Conservation (phyloP, 2,329 filamentous ascomycete species). For the Stagonosporopsis rhizophila region DNA sequence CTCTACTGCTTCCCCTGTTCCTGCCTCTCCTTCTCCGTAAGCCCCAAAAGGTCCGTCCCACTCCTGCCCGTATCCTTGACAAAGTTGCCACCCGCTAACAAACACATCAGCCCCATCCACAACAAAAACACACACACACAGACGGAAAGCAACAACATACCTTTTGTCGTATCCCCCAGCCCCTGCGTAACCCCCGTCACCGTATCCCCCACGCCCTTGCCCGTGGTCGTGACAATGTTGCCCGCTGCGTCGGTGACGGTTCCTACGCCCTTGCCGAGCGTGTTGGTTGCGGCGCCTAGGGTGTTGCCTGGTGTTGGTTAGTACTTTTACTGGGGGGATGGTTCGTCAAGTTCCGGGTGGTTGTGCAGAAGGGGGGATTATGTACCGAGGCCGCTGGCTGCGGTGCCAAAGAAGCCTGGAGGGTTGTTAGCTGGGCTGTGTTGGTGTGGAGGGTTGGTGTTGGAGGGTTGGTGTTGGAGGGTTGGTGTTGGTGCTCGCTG, state of each 20-base stretch:
- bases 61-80: conserved; percentile 40
- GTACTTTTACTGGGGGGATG: neutral
- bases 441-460: neutral
- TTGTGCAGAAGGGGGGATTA: neutral
- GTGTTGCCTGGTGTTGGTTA: conserved; percentile 39
- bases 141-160: conserved; percentile 21
- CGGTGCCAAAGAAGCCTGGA: conserved; percentile 44
- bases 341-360: too few species aligned
- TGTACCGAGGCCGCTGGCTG: conserved; percentile 41
- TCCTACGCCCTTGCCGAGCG: conserved; percentile 43
- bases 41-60: conserved; percentile 32
- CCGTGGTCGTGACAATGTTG: conserved; percentile 40
- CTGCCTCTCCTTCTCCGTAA: conserved; percentile 25
- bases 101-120: conserved; percentile 10
- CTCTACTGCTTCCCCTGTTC: conserved; percentile 23
- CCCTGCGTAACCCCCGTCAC: conserved; percentile 45
- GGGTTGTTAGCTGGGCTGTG: neutral
- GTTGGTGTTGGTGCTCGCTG: neutral
- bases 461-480: neutral
- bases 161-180: conserved; percentile 46
- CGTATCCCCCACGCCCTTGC: conserved; percentile 47
- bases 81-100: conserved; percentile 37
- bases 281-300: conserved; percentile 44
- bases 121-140: neutral
- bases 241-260: conserved; percentile 41